Evolutionary conservation across 306 rosid genomes (phyloP).

Genomic region (Vigna reflexopilosa): DNA sequence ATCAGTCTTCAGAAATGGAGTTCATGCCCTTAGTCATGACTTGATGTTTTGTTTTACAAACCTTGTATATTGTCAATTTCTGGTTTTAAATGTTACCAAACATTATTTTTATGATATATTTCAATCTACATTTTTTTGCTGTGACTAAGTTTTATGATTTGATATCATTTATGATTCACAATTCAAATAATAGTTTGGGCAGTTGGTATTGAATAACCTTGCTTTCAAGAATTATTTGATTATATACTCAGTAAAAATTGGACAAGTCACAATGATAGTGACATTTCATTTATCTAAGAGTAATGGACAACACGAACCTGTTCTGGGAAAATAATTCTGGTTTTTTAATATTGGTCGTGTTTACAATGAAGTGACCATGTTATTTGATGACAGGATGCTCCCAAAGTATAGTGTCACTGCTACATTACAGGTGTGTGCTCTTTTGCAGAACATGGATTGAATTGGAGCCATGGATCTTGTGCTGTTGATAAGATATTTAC

Average conservation of each 20-base stretch:
- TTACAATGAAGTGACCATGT: constrained; percentile 38
- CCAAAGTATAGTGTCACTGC: constrained; percentile 87
- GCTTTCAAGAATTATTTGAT: not conserved
- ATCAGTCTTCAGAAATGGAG: not conserved
- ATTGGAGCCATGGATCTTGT: not conserved
- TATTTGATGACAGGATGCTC: constrained; percentile 68
- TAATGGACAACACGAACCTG: not conserved
- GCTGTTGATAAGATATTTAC: constrained; percentile 21
- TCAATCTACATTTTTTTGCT: not conserved
- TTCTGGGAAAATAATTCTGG: not conserved
- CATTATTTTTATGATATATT: not conserved
- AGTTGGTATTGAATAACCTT: not conserved
- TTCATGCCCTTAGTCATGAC: not conserved
- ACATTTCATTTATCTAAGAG: constrained; percentile 5
- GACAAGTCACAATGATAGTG: not conserved
- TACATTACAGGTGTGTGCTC: constrained; percentile 74
- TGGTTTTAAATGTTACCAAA: not conserved
- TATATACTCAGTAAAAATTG: not conserved
- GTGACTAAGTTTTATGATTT: not conserved
- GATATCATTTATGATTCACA: not conserved
- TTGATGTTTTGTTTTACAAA: too few relatives aligned
- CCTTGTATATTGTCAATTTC: not conserved
- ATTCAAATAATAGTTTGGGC: not conserved
- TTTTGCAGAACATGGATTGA: constrained; percentile 22
- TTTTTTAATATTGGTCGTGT: not conserved